A percentile compares a stretch with the other conserved stretches of the same genome.
Evolutionary conservation across 1,139 yeast species (phyloP).

Genomic region (Protomyces gravidus): DNA sequence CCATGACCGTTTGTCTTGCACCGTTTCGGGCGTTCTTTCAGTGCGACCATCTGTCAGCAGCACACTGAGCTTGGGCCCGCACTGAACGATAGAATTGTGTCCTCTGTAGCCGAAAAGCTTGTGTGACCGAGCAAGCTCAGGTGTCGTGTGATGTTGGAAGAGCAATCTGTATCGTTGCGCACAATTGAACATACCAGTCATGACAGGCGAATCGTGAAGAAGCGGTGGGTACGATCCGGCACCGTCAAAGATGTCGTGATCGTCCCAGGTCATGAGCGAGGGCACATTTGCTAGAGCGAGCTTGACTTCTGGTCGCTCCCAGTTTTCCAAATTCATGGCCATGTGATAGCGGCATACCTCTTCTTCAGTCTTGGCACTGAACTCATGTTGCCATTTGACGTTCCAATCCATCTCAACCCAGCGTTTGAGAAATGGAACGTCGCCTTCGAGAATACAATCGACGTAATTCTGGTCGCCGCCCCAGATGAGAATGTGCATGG

Average conservation of each 20-base stretch:
- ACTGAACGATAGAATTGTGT: constrained; percentile 34
- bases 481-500: constrained; percentile 14
- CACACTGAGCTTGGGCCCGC: constrained; percentile 69
- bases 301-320: constrained; percentile 27
- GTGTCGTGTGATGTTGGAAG: constrained; percentile 76
- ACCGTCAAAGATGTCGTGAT: constrained; percentile 67
- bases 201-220: constrained; percentile 69
- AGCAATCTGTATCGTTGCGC: constrained; percentile 85
- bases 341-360: constrained; percentile 16
- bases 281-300: constrained; percentile 24
- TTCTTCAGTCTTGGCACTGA: constrained; percentile 16
- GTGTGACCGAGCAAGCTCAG: constrained; percentile 41
- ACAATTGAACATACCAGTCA: constrained; percentile 63
- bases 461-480: constrained; percentile 25
- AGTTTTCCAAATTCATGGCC: constrained; percentile 8
- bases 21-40: constrained; percentile 63
- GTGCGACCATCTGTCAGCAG: constrained; percentile 89
- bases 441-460: constrained; percentile 17
- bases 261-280: constrained; percentile 21
- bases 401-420: constrained; percentile 28
- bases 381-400: constrained; percentile 19
- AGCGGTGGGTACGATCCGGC: constrained; percentile 77
- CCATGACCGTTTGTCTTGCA: constrained; percentile 59
- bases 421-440: constrained; percentile 18
- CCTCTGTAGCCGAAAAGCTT: constrained; percentile 37